phyloP scores from a whole-genome alignment of 352 stramenopile species.

The Lagenidium giganteum region DNA sequence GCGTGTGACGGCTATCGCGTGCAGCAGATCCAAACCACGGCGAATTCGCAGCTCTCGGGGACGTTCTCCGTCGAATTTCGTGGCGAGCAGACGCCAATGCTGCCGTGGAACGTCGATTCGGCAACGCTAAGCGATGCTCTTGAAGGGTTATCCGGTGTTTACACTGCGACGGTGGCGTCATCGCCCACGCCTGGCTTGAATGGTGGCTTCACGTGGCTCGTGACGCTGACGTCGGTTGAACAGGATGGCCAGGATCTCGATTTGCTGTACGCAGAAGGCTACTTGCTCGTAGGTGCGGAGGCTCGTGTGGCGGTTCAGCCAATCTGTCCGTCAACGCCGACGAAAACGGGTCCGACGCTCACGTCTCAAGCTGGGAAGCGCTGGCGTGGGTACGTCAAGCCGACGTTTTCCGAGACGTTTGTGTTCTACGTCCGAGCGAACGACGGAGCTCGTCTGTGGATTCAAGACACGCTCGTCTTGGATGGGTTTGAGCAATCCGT shows the following conservation, averaged over 20 bases:
- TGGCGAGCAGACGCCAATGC: slow-evolving; percentile 56
- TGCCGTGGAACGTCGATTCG: slow-evolving; percentile 60
- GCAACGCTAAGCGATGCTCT: slow-evolving; percentile 50
- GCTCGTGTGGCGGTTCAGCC: slow-evolving; percentile 32
- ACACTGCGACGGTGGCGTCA: slow-evolving; percentile 53
- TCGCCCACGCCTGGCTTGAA: slow-evolving; percentile 23
- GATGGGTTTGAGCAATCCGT: slow-evolving; percentile 75
- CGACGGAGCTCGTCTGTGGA: slow-evolving; percentile 81
- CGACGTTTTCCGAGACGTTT: slow-evolving; percentile 79
- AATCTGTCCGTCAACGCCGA: slow-evolving; percentile 37
- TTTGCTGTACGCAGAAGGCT: slow-evolving; percentile 80
- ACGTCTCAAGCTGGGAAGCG: slow-evolving; percentile 26
- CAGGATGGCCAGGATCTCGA: slow-evolving; percentile 31
- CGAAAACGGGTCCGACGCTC: slow-evolving; percentile 19
- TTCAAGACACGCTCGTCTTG: slow-evolving; percentile 77
- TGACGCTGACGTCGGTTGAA: slow-evolving; percentile 82
- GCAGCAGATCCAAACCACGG: slow-evolving; percentile 61
- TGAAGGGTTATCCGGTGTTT: slow-evolving; percentile 64
- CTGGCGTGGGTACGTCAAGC: slow-evolving; percentile 87
- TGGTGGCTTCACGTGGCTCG: slow-evolving; percentile 69
- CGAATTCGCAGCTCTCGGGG: slow-evolving; percentile 54
- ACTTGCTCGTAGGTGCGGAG: slow-evolving; percentile 48
- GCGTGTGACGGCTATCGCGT: slow-evolving; percentile 82
- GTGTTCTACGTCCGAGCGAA: slow-evolving; percentile 78
- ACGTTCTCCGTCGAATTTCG: slow-evolving; percentile 84